phyloP scores from a whole-genome alignment of 495 filamentous ascomycete genomes.

The Penicillium cataractarum region DNA sequence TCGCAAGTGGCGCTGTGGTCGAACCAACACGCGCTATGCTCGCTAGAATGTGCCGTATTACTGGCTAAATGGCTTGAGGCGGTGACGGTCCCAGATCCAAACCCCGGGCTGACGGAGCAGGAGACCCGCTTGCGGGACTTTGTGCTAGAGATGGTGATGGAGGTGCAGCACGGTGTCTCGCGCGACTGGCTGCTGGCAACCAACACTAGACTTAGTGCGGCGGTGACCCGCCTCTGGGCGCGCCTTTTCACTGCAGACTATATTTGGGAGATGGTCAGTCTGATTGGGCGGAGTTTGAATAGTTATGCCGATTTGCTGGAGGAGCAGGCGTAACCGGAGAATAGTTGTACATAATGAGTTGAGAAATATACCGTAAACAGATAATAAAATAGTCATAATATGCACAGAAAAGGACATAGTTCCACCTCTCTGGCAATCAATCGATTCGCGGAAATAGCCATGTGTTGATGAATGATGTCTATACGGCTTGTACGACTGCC shows the following conservation, averaged over 20 bases:
- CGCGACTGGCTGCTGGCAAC: constrained; percentile 53
- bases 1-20: constrained; percentile 72
- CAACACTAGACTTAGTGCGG: constrained; percentile 62
- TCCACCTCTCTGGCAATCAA: not conserved
- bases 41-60: constrained; percentile 71
- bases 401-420: not conserved
- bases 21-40: constrained; percentile 70
- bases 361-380: not conserved
- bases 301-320: constrained; percentile 68
- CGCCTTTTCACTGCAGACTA: constrained; percentile 69
- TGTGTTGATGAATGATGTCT: not conserved
- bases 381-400: not conserved
- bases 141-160: constrained; percentile 68
- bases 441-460: not conserved
- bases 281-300: constrained; percentile 64
- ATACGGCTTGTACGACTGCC: not conserved
- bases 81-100: constrained; percentile 38
- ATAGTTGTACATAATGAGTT: not conserved
- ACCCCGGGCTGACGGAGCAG: constrained; percentile 51
- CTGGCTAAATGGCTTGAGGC: constrained; percentile 58
- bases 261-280: constrained; percentile 67
- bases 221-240: constrained; percentile 68
- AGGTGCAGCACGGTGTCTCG: constrained; percentile 61
- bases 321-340: constrained; percentile 5
- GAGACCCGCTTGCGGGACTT: constrained; percentile 63